Evolutionary conservation across 78 protist species (phyloP).

Genomic region (Trichosphaerium sp.): DNA sequence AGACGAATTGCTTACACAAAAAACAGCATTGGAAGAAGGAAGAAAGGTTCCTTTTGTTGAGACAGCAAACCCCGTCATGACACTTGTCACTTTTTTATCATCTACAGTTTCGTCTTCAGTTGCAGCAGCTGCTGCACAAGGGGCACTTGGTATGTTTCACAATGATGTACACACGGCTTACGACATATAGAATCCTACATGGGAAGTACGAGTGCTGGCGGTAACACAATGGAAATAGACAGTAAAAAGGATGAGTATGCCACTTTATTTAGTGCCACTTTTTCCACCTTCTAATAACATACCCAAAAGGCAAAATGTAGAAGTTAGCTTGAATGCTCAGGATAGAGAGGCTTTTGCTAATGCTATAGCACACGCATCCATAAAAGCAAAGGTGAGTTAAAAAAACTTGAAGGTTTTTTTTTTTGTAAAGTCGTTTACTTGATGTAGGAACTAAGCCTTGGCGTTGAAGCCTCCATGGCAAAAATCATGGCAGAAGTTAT

Average conservation of each 20-base stretch:
- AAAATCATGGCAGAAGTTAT: too few relatives aligned
- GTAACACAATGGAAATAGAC: background rate
- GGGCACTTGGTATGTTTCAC: background rate
- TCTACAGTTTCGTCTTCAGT: background rate
- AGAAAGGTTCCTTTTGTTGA: constrained; percentile 5
- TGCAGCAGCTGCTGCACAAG: constrained; percentile 24
- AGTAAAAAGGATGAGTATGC: background rate
- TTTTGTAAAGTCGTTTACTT: too few relatives aligned
- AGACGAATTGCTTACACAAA: background rate
- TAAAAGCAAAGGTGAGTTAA: constrained; percentile 12
- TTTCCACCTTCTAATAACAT: background rate
- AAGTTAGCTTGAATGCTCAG: constrained; percentile 22
- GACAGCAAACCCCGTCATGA: constrained; percentile 16
- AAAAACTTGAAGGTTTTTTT: too few relatives aligned
- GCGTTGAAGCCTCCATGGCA: too few relatives aligned
- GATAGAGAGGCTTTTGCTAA: constrained; percentile 15
- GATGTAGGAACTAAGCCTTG: too few relatives aligned
- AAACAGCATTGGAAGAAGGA: background rate
- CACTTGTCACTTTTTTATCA: constrained; percentile 7
- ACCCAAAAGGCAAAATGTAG: background rate
- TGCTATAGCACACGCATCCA: constrained; percentile 8
- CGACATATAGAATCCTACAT: too few relatives aligned
- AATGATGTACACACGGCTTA: background rate
- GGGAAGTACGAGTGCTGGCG: background rate
- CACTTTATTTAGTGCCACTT: background rate